Percentiles rank a stretch among this genome's conserved stretches.
phyloP scores from a whole-genome alignment of 1,284 basidiomycete species.

The Volvariella volvacea region DNA sequence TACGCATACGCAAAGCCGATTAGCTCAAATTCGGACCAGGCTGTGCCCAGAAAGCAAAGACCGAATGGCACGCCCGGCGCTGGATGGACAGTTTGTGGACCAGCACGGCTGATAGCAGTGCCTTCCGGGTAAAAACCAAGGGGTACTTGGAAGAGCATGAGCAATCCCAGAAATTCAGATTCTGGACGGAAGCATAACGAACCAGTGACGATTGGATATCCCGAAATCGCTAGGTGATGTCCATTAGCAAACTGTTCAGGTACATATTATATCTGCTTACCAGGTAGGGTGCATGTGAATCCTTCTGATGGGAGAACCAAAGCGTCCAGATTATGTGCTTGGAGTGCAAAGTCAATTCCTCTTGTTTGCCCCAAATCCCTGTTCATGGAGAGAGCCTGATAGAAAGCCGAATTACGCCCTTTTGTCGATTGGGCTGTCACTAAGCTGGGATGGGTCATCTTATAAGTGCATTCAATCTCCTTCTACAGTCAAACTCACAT shows the following conservation, averaged over 20 bases:
- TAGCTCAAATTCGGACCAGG: conserved; percentile 55
- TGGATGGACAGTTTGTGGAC: conserved; percentile 40
- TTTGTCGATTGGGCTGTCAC: conserved; percentile 40
- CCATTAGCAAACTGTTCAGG: background rate
- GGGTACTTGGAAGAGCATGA: too few species aligned
- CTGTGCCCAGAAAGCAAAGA: conserved; percentile 58
- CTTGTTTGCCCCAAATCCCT: conserved; percentile 44
- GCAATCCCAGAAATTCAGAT: background rate
- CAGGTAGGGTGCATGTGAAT: conserved; percentile 35
- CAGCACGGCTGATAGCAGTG: conserved; percentile 30
- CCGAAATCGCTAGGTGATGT: conserved; percentile 39
- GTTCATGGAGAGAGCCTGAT: conserved; percentile 41
- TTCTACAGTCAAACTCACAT: conserved; percentile 28
- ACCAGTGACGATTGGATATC: conserved; percentile 57
- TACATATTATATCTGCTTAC: conserved; percentile 6
- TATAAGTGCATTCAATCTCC: too few species aligned
- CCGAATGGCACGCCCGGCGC: conserved; percentile 60
- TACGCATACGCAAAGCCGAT: conserved; percentile 59
- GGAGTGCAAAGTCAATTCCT: conserved; percentile 53
- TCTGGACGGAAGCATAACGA: conserved; percentile 4
- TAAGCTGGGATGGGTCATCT: conserved; percentile 28
- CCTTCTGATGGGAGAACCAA: conserved; percentile 50
- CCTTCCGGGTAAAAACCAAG: conserved; percentile 55
- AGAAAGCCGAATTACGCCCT: conserved; percentile 40
- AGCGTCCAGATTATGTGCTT: conserved; percentile 46